Base-by-base conservation (phyloP, 371 early-diverging fungal genomes). In the Furculomyces boomerangus region DNA sequence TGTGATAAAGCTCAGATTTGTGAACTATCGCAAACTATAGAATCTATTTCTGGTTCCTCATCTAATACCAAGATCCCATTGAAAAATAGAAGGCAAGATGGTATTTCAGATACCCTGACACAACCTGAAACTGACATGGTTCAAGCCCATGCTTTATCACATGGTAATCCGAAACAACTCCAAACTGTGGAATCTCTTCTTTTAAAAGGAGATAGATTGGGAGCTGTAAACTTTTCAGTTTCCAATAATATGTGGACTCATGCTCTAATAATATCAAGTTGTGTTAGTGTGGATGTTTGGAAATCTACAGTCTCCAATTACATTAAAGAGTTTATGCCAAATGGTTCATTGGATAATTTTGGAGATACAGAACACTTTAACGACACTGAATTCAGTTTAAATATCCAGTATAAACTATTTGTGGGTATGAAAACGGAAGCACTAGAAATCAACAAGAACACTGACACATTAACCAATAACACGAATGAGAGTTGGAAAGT, bases 211-310 rank as follows among this genome's bases (percentile, higher is more conserved):
- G 80, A 89, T 58, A 80, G 86, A 16, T 54, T 64, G 27, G 81
- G 69, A 0, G 91, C 94, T 1, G 84, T 87, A 16, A 71, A 77
- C 5, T 70, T 76, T 50, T 84, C 90, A 0, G 72, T 84, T 51
- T 71, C 71, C 43, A 71, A 77, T 32, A 76, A 76, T 47, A 58
- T 88, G 47, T 94, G 93, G 93, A 74, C 85, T 0, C 91, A 94
- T 64, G 94, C 92, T 3, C 71, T 92, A 25, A 78, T 90, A 7
- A 82, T 94, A 60, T 79, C 89, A 40, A 90, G 88, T 55, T 82
- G 86, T 55, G 81, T 86, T 2, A 79, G 82, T 58, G 80, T 81
- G 60, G 85, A 85, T 22, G 64, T 79, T 0, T 94, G 90, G 83
- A 76, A 79, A 58, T 78, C 77, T n/a, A 86, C 84, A 2, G 80